Base-by-base conservation (phyloP, 2,329 filamentous ascomycete species). In the Aspergillus sp. region DNA sequence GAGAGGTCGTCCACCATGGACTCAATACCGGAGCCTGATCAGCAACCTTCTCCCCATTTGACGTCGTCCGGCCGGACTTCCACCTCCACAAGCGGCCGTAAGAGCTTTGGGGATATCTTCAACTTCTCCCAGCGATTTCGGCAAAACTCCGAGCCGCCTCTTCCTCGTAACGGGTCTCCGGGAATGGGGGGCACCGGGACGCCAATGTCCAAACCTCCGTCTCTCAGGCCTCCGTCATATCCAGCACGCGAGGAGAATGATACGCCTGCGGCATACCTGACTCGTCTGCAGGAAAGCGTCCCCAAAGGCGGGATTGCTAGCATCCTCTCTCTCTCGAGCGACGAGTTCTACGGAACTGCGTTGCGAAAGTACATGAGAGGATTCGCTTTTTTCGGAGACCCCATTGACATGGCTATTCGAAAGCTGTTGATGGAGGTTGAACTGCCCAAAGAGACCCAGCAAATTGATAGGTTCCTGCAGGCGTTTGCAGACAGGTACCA, bases 351-450 rank as follows among this genome's bases (percentile, higher is more conserved):
- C 29, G 75, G 79, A 37, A 78, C 84, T 1, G 86, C 93, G 3
- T 61, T 98, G 35, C 77, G 89, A 39, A 95, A 89, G 53, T 96
- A 94, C 53, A 96, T 96, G 82, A 78, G 89, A 33, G 82, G 82
- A 13, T 96, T 96, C 58, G 78, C 80, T 32, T 96, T 96, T 63
- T 96, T 95, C 50, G 88, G 86, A 16, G 89, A 96, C 48, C 91
- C 91, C 0, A 89, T 98, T 67, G 91, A 98, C 55, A 96, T 98
- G 86, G 84, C 89, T 2, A 80, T 96, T 42, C 79, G 91, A 24
- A 96, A 96, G 57, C 72, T 98, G 30, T 70, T 98, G 34, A 94
- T 96, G 83, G 88, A 95, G 54, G 86, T 91, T 3, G 89, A 96
- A 57, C 64, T 98, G 19, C 91, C 91, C 3, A 94, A 93, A 48